Evolutionary conservation across 441 rosid species (phyloP).

Genomic region (Corymbia citriodora): DNA sequence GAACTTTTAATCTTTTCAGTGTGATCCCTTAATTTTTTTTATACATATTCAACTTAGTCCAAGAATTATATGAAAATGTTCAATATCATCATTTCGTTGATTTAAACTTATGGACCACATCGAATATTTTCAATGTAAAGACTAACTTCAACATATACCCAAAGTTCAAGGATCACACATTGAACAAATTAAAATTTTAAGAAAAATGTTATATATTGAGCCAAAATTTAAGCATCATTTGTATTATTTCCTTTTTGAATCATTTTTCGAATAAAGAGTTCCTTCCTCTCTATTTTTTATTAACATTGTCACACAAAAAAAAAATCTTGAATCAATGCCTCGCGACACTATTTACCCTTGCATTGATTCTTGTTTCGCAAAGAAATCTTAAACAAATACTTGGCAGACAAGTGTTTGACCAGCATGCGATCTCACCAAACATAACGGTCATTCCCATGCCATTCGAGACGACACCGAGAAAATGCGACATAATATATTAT

Average conservation of each 20-base stretch:
- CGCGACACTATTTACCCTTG: neutral
- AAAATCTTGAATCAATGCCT: neutral
- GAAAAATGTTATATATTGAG: rapidly evolving
- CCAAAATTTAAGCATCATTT: too few species aligned
- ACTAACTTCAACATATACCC: too few species aligned
- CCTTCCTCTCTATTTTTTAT: neutral
- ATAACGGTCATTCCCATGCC: too few species aligned
- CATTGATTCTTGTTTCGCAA: neutral
- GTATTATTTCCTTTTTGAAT: too few species aligned
- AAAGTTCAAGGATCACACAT: neutral
- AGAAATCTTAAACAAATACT: neutral
- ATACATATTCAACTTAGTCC: too few species aligned
- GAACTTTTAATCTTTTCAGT: too few species aligned
- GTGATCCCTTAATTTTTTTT: too few species aligned
- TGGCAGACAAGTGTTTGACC: neutral
- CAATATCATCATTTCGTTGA: too few species aligned
- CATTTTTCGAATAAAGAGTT: neutral
- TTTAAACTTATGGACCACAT: too few species aligned
- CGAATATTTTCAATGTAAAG: neutral
- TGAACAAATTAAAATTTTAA: too few species aligned
- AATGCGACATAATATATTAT: neutral
- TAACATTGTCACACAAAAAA: too few species aligned
- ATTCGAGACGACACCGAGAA: rapidly evolving
- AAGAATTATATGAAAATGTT: too few species aligned
- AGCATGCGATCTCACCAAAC: rapidly evolving